phyloP scores from a whole-genome alignment of 1,284 basidiomycete genomes.

The Spongispora temasekensis region DNA sequence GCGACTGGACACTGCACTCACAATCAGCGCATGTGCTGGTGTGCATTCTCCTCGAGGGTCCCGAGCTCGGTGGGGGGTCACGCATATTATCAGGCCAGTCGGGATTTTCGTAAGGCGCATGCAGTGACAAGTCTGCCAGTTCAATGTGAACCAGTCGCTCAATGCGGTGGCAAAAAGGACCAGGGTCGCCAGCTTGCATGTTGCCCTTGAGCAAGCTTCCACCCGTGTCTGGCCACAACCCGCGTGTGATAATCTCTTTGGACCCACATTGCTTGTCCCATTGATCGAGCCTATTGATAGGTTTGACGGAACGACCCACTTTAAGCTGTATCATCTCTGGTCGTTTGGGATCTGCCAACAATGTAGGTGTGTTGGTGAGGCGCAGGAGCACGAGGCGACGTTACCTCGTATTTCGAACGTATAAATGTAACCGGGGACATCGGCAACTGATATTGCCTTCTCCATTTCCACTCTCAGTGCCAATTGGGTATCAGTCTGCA shows the following conservation, averaged over 20 bases:
- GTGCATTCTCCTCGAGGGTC: constrained; percentile 16
- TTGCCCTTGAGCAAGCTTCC: constrained; percentile 45
- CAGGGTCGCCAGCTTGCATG: constrained; percentile 54
- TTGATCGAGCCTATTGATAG: constrained; percentile 58
- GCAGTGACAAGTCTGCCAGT: constrained; percentile 62
- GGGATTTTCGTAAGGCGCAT: constrained; percentile 58
- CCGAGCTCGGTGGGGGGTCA: not conserved
- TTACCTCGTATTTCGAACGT: constrained; percentile 73
- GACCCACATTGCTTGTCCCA: constrained; percentile 71
- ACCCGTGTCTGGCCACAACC: constrained; percentile 50
- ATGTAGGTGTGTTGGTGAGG: not conserved
- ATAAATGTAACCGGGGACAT: constrained; percentile 75
- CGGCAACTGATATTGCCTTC: constrained; percentile 56
- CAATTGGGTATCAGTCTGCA: constrained; percentile 61
- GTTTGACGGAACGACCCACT: constrained; percentile 52
- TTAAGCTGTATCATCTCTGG: constrained; percentile 45
- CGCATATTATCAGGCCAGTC: constrained; percentile 40
- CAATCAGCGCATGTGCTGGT: constrained; percentile 37
- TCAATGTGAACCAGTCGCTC: constrained; percentile 78
- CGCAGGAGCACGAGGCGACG: constrained; percentile 4
- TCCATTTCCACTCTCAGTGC: constrained; percentile 71
- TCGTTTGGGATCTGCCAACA: constrained; percentile 28
- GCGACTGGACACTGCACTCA: constrained; percentile 12
- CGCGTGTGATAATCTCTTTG: constrained; percentile 50
- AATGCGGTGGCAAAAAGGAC: constrained; percentile 45